Percentiles rank a stretch among this genome's conserved stretches.
phyloP scores from a whole-genome alignment of 169 alveolate species.

The Toxoplasma gondii region DNA sequence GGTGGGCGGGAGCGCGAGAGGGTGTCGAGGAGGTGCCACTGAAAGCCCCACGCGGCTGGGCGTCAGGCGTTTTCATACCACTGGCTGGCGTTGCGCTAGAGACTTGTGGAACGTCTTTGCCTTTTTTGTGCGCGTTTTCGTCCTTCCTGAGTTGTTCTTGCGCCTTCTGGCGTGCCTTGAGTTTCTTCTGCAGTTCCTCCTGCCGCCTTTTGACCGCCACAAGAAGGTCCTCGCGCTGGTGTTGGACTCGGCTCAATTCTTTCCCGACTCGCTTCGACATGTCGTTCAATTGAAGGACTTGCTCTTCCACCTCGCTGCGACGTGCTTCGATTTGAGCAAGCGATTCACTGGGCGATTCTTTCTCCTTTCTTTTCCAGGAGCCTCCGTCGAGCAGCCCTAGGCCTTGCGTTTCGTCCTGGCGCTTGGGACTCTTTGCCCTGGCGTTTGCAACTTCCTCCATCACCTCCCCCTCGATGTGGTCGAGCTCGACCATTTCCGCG shows the following conservation, averaged over 20 bases:
- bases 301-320: not conserved
- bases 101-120: not conserved
- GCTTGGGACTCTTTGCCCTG: not conserved
- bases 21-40: not conserved
- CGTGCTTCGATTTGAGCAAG: not conserved
- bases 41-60: not conserved
- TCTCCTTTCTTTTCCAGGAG: not conserved
- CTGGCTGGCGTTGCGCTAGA: not conserved
- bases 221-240: not conserved
- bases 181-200: not conserved
- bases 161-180: not conserved
- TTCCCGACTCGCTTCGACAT: not conserved
- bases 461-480: constrained; percentile 7
- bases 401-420: too few relatives aligned
- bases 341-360: not conserved
- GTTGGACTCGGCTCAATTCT: not conserved
- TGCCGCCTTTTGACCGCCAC: not conserved
- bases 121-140: not conserved
- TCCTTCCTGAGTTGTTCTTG: not conserved
- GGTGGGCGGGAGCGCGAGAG: not conserved
- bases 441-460: not conserved
- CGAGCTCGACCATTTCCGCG: not conserved
- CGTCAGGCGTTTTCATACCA: not conserved
- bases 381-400: not conserved
- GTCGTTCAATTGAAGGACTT: not conserved